A percentile compares a stretch with the other conserved stretches of the same genome.
Evolutionary conservation across 2,329 filamentous ascomycete genomes (phyloP).

Genomic region (Clonostachys solani): DNA sequence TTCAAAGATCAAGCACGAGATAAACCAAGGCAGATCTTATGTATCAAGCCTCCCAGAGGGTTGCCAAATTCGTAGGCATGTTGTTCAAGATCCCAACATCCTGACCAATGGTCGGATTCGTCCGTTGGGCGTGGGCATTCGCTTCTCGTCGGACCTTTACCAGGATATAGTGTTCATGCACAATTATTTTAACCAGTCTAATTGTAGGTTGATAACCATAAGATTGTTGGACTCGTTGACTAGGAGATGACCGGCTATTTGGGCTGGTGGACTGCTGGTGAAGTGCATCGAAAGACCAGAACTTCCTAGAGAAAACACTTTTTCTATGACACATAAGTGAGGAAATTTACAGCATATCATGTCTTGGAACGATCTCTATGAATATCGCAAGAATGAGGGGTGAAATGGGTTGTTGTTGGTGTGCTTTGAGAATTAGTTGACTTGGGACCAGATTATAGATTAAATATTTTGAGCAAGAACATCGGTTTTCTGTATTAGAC

Average conservation of each 20-base stretch:
- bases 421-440: no score
- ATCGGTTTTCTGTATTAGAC: no score
- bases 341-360: slow-evolving; percentile 7
- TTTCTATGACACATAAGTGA: slow-evolving; percentile 7
- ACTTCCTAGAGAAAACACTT: slow-evolving; percentile 14
- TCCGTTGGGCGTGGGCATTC: slow-evolving; percentile 22
- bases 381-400: background rate
- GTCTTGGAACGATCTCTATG: slow-evolving; percentile 10
- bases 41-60: slow-evolving; percentile 12
- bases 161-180: slow-evolving; percentile 27
- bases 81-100: slow-evolving; percentile 11
- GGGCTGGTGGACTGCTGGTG: slow-evolving; percentile 18
- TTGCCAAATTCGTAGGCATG: slow-evolving; percentile 11
- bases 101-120: slow-evolving; percentile 16
- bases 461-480: no score
- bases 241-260: slow-evolving; percentile 36
- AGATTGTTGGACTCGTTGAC: slow-evolving; percentile 30
- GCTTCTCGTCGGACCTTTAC: slow-evolving; percentile 15
- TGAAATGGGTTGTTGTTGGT: no score
- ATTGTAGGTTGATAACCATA: slow-evolving; percentile 28
- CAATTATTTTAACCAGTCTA: slow-evolving; percentile 29
- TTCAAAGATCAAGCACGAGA: slow-evolving; percentile 27
- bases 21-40: slow-evolving; percentile 19
- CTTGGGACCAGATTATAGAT: no score
- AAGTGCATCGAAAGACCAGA: slow-evolving; percentile 17